Base-by-base conservation (phyloP, 148 eudicot genomes). In the Rhododendron mucronatum region DNA sequence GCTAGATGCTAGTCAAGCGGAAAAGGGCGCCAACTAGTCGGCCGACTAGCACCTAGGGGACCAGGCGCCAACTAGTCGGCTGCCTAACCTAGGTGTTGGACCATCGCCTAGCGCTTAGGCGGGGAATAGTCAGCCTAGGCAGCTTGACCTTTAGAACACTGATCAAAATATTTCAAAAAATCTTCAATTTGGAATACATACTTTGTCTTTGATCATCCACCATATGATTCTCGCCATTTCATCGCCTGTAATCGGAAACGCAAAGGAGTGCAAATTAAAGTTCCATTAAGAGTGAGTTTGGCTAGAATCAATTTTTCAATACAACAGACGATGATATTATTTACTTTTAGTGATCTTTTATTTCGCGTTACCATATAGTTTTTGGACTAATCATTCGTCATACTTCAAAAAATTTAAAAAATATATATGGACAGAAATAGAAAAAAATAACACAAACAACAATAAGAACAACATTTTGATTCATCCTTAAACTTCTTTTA, bases 211-310 rank as follows among this genome's bases (percentile, higher is more conserved):
- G 81, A 94, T 94, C 94, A 87, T 89, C 55, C 81, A 74, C 96
- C 96, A 94, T 74, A 94, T 94, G 37, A 94, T 87, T 88, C 96
- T 87, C 28, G 96, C 84, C 96, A 94, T 94, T 78, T 94, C 96
- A 91, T 94, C 96, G 41, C 96, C 96, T 94, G 63, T 44, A 80
- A 73, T 50, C 30, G 78, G n/a, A 33, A 39, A 51, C 11, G 5
- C 2, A 41, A 77, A 84, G 18, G 44, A 84, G 48, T 2, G 5
- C 23, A 11, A 80, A 44, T 15, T 6, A 23, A 78, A 82, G 37
- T 14, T 15, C 37, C 44, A 88, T 69, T 28, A 69, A 11, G 35
- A 30, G 30, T 65, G 71, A 65, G 71, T n/a, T 65, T 9, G 71
- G 71, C 30, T 30, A 23, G 8, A 65, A 23, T 65, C 28, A 65